These are phyloP conservation scores for Millerago galiae DNA, from an alignment of 805 yeast species.

Conservation along the genomic window DNA sequence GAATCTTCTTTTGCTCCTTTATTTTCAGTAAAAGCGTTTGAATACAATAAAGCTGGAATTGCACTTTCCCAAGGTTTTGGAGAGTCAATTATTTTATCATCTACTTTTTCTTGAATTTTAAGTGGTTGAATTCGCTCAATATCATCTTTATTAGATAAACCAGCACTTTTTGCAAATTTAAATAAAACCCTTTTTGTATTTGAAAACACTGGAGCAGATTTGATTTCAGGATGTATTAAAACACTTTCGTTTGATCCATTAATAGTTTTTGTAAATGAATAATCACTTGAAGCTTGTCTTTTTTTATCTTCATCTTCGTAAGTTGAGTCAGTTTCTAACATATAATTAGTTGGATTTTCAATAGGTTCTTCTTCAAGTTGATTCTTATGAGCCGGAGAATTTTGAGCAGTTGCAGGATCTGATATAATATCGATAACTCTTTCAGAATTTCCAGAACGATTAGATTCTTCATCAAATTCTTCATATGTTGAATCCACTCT, in stretches of 20 bases:
- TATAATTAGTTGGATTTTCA: constrained; percentile 8
- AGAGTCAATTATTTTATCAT: background rate
- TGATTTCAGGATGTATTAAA: background rate
- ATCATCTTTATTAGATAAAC: background rate
- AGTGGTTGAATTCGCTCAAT: background rate
- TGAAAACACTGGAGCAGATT: constrained; percentile 3
- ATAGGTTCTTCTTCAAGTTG: background rate
- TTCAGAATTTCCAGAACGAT: background rate
- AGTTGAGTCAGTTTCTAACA: constrained; percentile 3
- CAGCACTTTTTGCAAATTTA: background rate
- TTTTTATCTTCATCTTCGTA: background rate
- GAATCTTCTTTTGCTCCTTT: background rate
- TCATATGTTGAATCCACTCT: constrained; percentile 1
- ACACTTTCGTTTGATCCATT: background rate
- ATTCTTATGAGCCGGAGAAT: background rate
- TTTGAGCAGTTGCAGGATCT: background rate
- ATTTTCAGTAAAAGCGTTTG: background rate
- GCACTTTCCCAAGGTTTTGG: constrained; percentile 2
- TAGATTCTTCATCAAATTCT: background rate
- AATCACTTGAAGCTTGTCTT: background rate
- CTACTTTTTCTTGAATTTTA: background rate
- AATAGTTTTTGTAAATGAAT: background rate
- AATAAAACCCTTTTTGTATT: background rate
- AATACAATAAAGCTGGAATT: constrained; percentile 1
- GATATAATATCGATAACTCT: background rate